Base-by-base conservation (phyloP, 2,329 filamentous ascomycete species). In the Phaeomoniella chlamydospora region DNA sequence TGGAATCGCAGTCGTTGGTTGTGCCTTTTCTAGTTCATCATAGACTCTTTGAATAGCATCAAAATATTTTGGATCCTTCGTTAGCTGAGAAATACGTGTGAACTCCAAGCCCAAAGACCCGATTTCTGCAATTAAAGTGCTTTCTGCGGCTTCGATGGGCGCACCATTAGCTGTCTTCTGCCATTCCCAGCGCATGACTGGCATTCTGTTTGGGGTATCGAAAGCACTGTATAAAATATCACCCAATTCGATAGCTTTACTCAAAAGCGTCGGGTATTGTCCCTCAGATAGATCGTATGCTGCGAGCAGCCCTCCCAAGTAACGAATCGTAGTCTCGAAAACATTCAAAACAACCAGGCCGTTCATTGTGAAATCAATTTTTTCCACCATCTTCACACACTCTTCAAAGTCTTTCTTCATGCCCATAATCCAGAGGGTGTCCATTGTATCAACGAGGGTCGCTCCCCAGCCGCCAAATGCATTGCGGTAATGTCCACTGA, bases 401-500 rank as follows among this genome's bases (percentile, higher is more conserved):
- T 71, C 64, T 18, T 72, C 64, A 47, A 83, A 84, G 39, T 83
- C 77, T 1, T 70, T 60, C 41, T 66, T 67, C 49, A 82, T 45
- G 3, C 69, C 77, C 70, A 83, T 75, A 43, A 83, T 77, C 77
- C 77, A 82, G 11, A 84, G 59, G n/a, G 74, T 74, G 49, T 83
- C 79, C 36, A 80, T 61, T 2, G 72, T 59, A 49, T 80, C 76
- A n/a, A 80, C 73, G 38, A 80, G 57, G 4, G 75, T 80, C 3
- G 75, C 75, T 4, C 70, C 73, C 75, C 75, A 80, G 15, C 76
- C 77, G 11, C 71, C 72, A 53, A 77, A 79, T 19, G 70, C 67
- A 45, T 78, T 66, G 31, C 65, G 64, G 34, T 53, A 58, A 2
- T 52, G 47, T 9, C 65, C 72, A 12, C 64, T 64, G 6, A 80